Evolutionary conservation across 108 stramenopile genomes (phyloP), one percentile per base, ranked within the genome.

Genomic region (Cyclotella choctawhatcheeana): DNA sequence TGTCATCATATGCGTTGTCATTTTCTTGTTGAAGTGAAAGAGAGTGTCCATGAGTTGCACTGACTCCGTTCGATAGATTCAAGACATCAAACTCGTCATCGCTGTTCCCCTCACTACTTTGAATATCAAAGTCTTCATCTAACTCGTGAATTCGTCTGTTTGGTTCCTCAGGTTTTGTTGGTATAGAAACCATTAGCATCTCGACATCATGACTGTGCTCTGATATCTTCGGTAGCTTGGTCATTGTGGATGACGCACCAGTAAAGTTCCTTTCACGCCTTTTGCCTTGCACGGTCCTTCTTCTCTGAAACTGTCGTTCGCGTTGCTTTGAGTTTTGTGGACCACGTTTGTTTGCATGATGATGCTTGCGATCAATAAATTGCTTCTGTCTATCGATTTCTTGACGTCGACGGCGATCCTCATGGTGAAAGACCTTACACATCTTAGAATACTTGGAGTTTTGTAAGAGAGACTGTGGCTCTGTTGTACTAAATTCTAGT

Each of bases 401-500:
- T 47, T 67, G 69, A 62, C 88, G 88, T 48, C 67, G 82, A 3
- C 62, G 27, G 10, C 76, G 58, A 32, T 84, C 77, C 22, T 61
- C 65, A 47, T 73, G 58, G 26, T 78, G 22, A 56, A 86, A 93
- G 30, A 55, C 17, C 24, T 72, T 56, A 45, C 88, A 64, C 10
- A 93, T 70, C 10, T 80, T 52, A 8, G 93, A 86, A 55, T 67
- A 84, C 18, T 72, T 60, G 18, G 65, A 76, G 24, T 86, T 58
- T 44, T 91, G 52, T 1, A 64, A 18, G 5, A 88, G 47, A 2
- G 51, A 51, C 37, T 84, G 76, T 0, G 61, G 68, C 48, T 93
- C 93, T 35, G 76, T 79, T 0, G 93, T 91, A 16, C 70, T 64
- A 71, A 91, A 93, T 50, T 86, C 79, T 59, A 78, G 84, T 31